phyloP scores from a whole-genome alignment of 306 rosid species.

The Arachis hypogaea region DNA sequence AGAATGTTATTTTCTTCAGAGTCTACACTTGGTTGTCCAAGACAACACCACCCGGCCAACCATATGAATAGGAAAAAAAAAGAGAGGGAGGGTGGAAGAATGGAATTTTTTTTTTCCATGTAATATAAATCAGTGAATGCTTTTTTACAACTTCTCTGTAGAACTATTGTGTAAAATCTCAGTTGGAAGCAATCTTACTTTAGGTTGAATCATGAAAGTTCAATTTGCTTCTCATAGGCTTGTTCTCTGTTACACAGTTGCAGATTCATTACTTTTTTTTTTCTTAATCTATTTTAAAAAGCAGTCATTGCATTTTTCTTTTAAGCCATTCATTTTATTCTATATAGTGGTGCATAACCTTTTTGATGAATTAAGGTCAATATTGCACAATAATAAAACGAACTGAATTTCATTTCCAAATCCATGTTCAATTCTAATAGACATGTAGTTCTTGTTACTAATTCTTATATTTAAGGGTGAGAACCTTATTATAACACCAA shows the following conservation, averaged over 20 bases:
- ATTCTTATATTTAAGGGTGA: conserved; percentile 17
- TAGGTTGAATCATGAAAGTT: conserved; percentile 18
- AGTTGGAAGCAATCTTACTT: conserved; percentile 4
- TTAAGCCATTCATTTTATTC: not conserved
- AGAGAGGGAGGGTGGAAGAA: not conserved
- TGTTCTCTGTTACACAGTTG: not conserved
- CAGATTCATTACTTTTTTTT: conserved; percentile 14
- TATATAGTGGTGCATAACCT: not conserved
- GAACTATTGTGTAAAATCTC: conserved; percentile 5
- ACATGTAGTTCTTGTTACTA: not conserved
- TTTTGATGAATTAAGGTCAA: conserved; percentile 25
- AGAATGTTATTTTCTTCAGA: conserved; percentile 30
- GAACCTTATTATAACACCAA: conserved; percentile 1
- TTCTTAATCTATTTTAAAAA: not conserved
- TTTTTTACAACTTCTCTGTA: conserved; percentile 8
- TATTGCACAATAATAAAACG: not conserved
- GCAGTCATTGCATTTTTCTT: not conserved
- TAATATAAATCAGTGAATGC: not conserved
- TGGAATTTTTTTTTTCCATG: not conserved
- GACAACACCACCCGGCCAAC: conserved; percentile 12
- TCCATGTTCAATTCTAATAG: conserved; percentile 2
- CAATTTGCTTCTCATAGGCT: conserved; percentile 9
- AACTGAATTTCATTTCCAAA: conserved; percentile 24
- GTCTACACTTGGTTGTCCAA: not conserved
- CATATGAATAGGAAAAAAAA: not conserved